Base-by-base conservation (phyloP, 352 stramenopile genomes). In the Discostella stelligera region DNA sequence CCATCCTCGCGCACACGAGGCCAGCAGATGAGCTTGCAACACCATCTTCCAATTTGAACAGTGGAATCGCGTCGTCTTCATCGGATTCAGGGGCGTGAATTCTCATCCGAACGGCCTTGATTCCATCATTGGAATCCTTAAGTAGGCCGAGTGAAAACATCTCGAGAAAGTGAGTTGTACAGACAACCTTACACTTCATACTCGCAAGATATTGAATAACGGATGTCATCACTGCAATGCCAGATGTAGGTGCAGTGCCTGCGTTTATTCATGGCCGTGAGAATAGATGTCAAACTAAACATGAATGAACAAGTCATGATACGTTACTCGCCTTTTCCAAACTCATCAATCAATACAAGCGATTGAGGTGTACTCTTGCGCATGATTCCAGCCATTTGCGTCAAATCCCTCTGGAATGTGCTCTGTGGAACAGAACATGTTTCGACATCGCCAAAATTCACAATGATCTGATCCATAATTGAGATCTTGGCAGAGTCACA, bases 111-210 rank as follows among this genome's bases (percentile, higher is more conserved):
- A 86, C 72, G n/a, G 77, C 83, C 59, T 89, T 87, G 58, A 93
- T 86, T 23, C 83, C 85, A 41, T 65, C 76, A 23, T 78, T 62
- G n/a, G 59, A 65, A 32, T 91, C 75, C 58, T 69, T 39, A 20
- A 94, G 70, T 3, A 93, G 55, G 37, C 75, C 73, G 54, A 92
- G 81, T 25, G 85, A 89, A 50, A 94, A 94, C 23, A 94, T 78
- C 68, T 94, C 89, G 4, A 94, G 74, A 66, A 93, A 93, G 66
- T 94, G 89, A 18, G 89, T 94, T 3, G 87, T 92, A 53, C 85
- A 92, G 52, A 93, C 68, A 16, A 85, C 77, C 48, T 87, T 88
- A 70, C 80, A 91, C 25, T 74, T 79, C 13, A 77, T 84, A 27
- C 72, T 48, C 20, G 72, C 73, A 2, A 94, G 69, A 62, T 72